Conservation (phyloP, 768 basidiomycete species). For the Xerocomellus dryophilus region DNA sequence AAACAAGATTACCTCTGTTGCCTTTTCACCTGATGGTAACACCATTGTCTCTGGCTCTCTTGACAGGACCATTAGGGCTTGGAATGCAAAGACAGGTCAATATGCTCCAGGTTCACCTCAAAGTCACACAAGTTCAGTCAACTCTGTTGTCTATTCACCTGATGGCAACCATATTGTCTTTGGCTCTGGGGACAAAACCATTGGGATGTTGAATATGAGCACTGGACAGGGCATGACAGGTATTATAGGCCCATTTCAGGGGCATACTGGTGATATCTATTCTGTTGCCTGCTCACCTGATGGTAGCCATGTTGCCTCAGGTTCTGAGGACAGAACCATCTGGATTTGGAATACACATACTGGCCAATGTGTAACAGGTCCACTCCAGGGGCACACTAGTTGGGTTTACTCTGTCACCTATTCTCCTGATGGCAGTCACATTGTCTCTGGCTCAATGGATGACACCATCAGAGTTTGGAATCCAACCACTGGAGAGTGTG, state of each 20-base stretch:
- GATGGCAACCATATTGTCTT: conserved; percentile 20
- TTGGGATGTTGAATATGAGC: conserved; percentile 10
- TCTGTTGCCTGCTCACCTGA: conserved; percentile 18
- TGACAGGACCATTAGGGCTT: conserved; percentile 5
- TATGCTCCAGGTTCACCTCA: not conserved
- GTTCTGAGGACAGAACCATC: conserved; percentile 1
- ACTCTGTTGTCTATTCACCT: conserved; percentile 15
- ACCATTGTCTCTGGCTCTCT: conserved; percentile 10
- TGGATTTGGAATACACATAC: conserved; percentile 15
- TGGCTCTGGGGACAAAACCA: conserved; percentile 1
- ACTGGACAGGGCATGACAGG: not conserved
- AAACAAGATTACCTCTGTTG: not conserved
- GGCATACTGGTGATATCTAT: not conserved
- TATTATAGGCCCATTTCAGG: not conserved
- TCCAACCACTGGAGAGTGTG: conserved; percentile 7
- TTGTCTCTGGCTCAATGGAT: conserved; percentile 23
- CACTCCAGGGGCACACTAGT: conserved; percentile 3
- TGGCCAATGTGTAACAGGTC: not conserved
- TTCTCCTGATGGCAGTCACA: conserved; percentile 28
- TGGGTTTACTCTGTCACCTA: conserved; percentile 15
- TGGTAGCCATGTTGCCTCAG: conserved; percentile 10
- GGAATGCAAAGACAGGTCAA: conserved; percentile 12
- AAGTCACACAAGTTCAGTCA: not conserved
- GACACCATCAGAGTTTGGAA: conserved; percentile 26
- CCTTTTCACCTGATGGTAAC: conserved; percentile 16